Percentiles rank a stretch among this genome's conserved stretches.
Evolutionary conservation across 75 land plant genomes (phyloP).

Genomic region (Picea glauca): DNA sequence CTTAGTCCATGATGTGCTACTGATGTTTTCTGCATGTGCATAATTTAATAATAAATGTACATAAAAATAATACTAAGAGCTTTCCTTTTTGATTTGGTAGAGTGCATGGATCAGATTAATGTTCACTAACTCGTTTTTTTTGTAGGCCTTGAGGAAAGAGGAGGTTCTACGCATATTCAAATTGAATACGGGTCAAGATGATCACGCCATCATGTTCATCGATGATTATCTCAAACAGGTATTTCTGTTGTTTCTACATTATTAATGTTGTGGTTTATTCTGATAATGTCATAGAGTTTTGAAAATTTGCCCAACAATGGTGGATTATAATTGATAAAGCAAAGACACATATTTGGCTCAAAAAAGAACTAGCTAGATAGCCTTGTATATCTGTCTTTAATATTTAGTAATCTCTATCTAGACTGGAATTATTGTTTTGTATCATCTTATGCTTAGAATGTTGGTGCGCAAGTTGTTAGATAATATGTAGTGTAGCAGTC

Average conservation of each 20-base stretch:
- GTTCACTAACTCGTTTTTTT: background rate
- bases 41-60: too few species aligned
- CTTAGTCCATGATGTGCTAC: too few species aligned
- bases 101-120: background rate
- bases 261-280: background rate
- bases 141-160: conserved; percentile 58
- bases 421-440: background rate
- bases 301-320: background rate
- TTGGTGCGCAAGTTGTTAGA: background rate
- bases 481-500: background rate
- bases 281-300: background rate
- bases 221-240: conserved; percentile 91
- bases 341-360: background rate
- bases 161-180: conserved; percentile 77
- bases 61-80: background rate
- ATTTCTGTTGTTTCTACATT: background rate
- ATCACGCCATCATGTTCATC: conserved; percentile 87
- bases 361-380: background rate
- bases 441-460: background rate
- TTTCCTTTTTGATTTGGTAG: background rate
- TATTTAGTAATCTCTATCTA: background rate
- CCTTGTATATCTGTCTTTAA: background rate
- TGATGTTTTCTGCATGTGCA: too few species aligned
- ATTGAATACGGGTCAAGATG: conserved; percentile 91
- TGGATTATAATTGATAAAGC: background rate